Evolutionary conservation across 768 basidiomycete genomes (phyloP).

Genomic region (Naganishia kalamii): DNA sequence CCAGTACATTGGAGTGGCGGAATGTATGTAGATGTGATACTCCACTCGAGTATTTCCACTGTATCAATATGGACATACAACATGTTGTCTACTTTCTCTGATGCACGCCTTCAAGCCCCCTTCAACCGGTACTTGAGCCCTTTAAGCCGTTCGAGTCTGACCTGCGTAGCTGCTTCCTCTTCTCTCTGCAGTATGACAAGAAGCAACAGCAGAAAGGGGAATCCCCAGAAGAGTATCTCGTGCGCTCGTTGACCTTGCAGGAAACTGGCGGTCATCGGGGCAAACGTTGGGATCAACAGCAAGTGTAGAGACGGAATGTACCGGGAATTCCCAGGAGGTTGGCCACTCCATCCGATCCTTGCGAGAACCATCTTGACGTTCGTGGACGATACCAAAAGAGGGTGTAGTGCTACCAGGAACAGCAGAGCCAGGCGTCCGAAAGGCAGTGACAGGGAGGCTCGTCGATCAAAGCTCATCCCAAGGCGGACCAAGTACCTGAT

Average conservation of each 20-base stretch:
- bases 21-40: not conserved
- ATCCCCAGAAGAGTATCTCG: conserved; percentile 13
- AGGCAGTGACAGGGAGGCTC: not conserved
- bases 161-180: not conserved
- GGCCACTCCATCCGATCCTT: not conserved
- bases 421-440: not conserved
- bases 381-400: not conserved
- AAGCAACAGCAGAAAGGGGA: not conserved
- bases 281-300: not conserved
- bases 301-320: not conserved
- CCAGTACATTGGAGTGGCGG: not conserved
- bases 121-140: conserved; percentile 9
- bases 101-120: not conserved
- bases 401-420: not conserved
- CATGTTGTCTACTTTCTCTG: not conserved
- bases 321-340: not conserved
- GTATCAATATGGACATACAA: conserved; percentile 6
- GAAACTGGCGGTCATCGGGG: conserved; percentile 11
- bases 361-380: not conserved
- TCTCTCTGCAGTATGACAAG: not conserved
- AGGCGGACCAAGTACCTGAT: conserved; percentile 3
- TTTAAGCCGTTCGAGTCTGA: not conserved
- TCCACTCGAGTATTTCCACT: not conserved
- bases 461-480: not conserved
- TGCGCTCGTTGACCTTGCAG: conserved; percentile 1